Conservation (phyloP, 116 monocot species). For the Papilionanthe hybrid region DNA sequence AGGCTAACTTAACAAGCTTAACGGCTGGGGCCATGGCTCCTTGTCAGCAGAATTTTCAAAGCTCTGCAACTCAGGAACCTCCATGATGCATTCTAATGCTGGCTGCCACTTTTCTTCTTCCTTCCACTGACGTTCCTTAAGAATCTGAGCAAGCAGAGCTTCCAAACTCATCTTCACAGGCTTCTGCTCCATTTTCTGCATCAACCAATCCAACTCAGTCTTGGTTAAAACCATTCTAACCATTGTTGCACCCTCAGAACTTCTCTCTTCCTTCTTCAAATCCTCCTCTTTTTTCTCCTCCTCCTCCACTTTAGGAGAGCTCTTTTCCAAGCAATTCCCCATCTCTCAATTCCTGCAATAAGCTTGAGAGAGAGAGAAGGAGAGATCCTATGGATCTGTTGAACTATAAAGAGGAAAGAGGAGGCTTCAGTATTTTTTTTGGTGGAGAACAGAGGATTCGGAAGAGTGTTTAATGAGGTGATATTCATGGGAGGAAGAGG, state of each 20-base stretch:
- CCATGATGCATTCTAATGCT: slow-evolving; percentile 37
- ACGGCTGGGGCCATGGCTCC: neutral
- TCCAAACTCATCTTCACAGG: slow-evolving; percentile 30
- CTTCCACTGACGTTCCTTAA: neutral
- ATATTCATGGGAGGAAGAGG: too few relatives aligned
- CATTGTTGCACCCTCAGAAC: slow-evolving; percentile 9
- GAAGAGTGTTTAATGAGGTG: too few relatives aligned
- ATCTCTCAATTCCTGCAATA: too few relatives aligned
- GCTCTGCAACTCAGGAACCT: slow-evolving; percentile 25
- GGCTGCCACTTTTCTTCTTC: slow-evolving; percentile 27
- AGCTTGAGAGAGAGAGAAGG: too few relatives aligned
- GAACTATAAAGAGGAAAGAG: too few relatives aligned
- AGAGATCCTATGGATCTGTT: too few relatives aligned
- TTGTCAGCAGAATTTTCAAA: too few relatives aligned
- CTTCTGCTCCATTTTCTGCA: slow-evolving; percentile 26
- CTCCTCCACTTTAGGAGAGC: neutral
- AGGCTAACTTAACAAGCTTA: neutral
- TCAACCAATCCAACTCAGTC: slow-evolving; percentile 36
- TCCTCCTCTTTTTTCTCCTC: too few relatives aligned
- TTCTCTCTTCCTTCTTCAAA: neutral
- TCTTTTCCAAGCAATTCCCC: too few relatives aligned
- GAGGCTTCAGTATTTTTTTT: too few relatives aligned
- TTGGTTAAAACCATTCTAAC: slow-evolving; percentile 37
- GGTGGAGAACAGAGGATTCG: too few relatives aligned
- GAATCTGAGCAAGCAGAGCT: slow-evolving; percentile 33